A percentile compares a stretch with the other conserved stretches of the same genome.
phyloP scores from a whole-genome alignment of 495 filamentous ascomycete genomes.

The Hyaloscypha hepaticicola region DNA sequence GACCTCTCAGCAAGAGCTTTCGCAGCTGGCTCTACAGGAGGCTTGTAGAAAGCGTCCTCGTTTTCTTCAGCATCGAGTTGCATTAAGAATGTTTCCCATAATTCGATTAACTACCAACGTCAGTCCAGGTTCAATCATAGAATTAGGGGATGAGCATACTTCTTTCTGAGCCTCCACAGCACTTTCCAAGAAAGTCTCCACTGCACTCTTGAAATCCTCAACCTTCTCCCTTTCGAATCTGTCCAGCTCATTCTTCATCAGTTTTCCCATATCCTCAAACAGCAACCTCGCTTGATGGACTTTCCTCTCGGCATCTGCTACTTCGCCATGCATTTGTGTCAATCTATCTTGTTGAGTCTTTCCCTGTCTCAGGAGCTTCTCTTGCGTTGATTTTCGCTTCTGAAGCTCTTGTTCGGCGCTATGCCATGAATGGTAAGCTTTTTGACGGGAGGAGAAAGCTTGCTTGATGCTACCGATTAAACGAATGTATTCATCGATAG shows the following conservation, averaged over 20 bases:
- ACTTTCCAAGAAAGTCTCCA: conserved; percentile 95
- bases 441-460: conserved; percentile 88
- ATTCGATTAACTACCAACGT: conserved; percentile 77
- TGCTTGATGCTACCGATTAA: conserved; percentile 91
- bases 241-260: conserved; percentile 89
- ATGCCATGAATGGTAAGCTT: conserved; percentile 92
- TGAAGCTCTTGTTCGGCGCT: conserved; percentile 80
- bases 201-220: conserved; percentile 97
- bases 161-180: conserved; percentile 98
- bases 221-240: conserved; percentile 97
- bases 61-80: conserved; percentile 94
- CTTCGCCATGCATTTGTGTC: conserved; percentile 87
- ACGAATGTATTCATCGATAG: conserved; percentile 96
- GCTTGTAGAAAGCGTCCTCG: conserved; percentile 71
- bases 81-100: conserved; percentile 97
- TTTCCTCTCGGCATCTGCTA: conserved; percentile 86
- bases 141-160: conserved; percentile 50
- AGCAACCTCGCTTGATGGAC: conserved; percentile 86
- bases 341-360: conserved; percentile 93
- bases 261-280: conserved; percentile 95
- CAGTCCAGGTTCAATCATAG: conserved; percentile 1
- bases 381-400: conserved; percentile 81
- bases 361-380: conserved; percentile 89
- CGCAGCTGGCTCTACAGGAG: conserved; percentile 44
- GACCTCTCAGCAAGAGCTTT: conserved; percentile 19